phyloP scores from a whole-genome alignment of 192 early-diverging fungal species.

The Rhizoclosmatium sp. region DNA sequence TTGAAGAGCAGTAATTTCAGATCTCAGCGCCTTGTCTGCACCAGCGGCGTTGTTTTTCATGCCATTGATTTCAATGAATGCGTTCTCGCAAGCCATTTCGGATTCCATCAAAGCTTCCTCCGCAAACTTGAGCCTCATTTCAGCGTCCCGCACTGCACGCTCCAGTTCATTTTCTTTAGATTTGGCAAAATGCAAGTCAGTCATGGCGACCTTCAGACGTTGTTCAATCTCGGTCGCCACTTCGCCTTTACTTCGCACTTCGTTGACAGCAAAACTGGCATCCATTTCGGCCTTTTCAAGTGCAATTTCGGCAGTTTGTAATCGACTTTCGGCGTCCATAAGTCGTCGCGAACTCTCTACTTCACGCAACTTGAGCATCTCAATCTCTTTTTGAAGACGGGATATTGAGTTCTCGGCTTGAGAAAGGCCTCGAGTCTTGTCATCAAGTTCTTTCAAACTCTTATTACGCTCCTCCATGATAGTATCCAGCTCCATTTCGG shows the following conservation, averaged over 20 bases:
- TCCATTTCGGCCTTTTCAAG: conserved; percentile 34
- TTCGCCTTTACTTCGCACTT: conserved; percentile 13
- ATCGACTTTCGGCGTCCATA: conserved; percentile 22
- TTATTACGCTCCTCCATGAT: conserved; percentile 24
- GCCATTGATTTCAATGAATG: conserved; percentile 13
- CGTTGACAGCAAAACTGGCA: conserved; percentile 13
- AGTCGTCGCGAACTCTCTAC: background rate
- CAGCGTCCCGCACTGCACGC: conserved; percentile 16
- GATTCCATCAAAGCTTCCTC: conserved; percentile 38
- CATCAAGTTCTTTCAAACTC: background rate
- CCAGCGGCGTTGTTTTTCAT: background rate
- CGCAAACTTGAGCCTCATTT: conserved; percentile 23
- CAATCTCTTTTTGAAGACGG: conserved; percentile 21
- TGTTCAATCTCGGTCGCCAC: conserved; percentile 35
- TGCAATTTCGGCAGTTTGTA: conserved; percentile 18
- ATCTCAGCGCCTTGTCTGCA: background rate
- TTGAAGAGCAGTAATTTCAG: conserved; percentile 7
- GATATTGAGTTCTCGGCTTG: conserved; percentile 10
- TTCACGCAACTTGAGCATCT: conserved; percentile 5
- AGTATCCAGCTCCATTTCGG: conserved; percentile 31
- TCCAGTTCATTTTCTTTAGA: conserved; percentile 25
- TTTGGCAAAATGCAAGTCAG: conserved; percentile 34
- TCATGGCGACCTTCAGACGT: conserved; percentile 24
- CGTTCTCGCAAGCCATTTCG: conserved; percentile 16
- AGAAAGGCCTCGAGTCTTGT: conserved; percentile 3